phyloP scores from a whole-genome alignment of 306 rosid species.

The Cotoneaster glaucophyllus region DNA sequence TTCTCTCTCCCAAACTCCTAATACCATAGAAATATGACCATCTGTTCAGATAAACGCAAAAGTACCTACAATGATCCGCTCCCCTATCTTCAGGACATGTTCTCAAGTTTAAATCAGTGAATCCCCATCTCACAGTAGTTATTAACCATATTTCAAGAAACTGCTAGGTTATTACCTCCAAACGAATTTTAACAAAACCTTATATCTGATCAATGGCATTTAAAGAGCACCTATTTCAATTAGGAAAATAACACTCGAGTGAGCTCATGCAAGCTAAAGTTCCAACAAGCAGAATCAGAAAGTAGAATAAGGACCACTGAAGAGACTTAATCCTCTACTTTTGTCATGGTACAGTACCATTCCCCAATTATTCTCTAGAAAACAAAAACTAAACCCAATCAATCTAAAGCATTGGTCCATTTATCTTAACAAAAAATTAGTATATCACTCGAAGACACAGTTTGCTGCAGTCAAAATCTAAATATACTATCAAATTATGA shows the following conservation, averaged over 20 bases:
- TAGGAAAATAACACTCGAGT: background rate
- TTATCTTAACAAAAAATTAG: background rate
- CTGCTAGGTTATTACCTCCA: background rate
- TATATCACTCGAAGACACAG: background rate
- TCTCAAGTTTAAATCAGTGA: background rate
- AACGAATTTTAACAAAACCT: background rate
- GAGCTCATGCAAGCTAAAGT: background rate
- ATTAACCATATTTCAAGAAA: background rate
- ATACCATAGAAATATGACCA: too few species aligned
- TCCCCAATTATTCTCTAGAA: background rate
- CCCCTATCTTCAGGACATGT: background rate
- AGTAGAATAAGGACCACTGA: background rate
- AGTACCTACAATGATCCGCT: too few species aligned
- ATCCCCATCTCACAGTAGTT: background rate
- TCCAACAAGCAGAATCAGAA: background rate
- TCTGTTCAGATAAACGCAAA: too few species aligned
- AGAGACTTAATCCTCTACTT: background rate
- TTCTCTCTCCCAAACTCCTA: background rate
- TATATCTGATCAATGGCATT: background rate
- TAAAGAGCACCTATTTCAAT: background rate
- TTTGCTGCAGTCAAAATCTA: background rate
- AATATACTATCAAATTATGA: background rate
- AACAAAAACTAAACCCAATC: background rate
- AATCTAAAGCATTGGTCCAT: background rate
- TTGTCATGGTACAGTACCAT: background rate